Evolutionary conservation across 1,284 basidiomycete genomes (phyloP).

Genomic region (Paramarasmius palmivorus): DNA sequence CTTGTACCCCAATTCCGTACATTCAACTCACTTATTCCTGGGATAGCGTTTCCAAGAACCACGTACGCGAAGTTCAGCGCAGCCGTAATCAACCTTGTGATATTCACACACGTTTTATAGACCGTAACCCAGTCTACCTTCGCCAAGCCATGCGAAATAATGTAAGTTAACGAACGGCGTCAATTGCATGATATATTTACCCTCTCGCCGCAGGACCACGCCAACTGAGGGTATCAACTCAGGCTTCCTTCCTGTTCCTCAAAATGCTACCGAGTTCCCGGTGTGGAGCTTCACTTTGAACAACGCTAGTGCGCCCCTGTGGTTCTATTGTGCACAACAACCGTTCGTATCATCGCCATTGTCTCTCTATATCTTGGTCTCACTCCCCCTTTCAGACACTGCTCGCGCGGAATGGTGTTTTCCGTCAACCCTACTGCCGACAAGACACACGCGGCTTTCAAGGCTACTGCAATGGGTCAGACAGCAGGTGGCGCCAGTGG

Average conservation of each 20-base stretch:
- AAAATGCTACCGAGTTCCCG: slow-evolving; percentile 19
- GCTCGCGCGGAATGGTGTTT: slow-evolving; percentile 19
- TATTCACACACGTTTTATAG: slow-evolving; percentile 4
- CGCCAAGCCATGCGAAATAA: slow-evolving; percentile 17
- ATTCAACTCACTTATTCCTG: background rate
- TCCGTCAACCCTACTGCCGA: slow-evolving; percentile 19
- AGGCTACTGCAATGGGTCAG: slow-evolving; percentile 9
- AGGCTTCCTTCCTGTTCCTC: slow-evolving; percentile 20
- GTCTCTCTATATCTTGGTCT: background rate
- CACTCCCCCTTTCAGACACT: slow-evolving; percentile 9
- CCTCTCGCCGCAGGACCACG: slow-evolving; percentile 10
- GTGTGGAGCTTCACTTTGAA: slow-evolving; percentile 24
- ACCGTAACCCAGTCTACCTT: slow-evolving; percentile 26
- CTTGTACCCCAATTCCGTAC: background rate
- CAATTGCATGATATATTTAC: background rate
- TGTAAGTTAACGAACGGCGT: slow-evolving; percentile 1
- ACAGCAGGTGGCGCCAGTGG: background rate
- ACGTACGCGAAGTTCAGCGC: slow-evolving; percentile 7
- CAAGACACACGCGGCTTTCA: slow-evolving; percentile 16
- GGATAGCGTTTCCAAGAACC: slow-evolving; percentile 14
- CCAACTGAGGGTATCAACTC: slow-evolving; percentile 23
- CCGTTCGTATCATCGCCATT: slow-evolving; percentile 8
- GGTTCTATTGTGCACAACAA: slow-evolving; percentile 27
- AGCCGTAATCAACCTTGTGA: background rate
- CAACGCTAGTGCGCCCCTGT: slow-evolving; percentile 22